Conservation (phyloP, 495 filamentous ascomycete genomes). For the Penicillium silybi region DNA sequence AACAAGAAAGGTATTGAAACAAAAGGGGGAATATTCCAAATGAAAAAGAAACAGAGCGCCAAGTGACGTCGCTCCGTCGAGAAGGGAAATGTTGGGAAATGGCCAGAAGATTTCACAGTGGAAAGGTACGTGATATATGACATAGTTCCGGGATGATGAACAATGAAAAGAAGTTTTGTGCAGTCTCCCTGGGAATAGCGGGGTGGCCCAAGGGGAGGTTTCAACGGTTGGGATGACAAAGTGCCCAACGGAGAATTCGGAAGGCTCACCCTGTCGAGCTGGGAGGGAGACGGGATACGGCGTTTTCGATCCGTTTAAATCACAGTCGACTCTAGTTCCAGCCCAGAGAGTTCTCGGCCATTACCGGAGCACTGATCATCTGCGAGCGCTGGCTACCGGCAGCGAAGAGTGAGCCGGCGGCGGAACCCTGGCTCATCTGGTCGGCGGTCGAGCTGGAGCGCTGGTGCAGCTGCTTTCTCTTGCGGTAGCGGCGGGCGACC, state of each 20-base stretch:
- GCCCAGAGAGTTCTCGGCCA: slow-evolving; percentile 95
- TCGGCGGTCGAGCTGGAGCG: slow-evolving; percentile 62
- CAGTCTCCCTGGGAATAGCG: slow-evolving; percentile 13
- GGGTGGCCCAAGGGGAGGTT: not conserved
- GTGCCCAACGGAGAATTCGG: not conserved
- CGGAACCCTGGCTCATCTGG: slow-evolving; percentile 42
- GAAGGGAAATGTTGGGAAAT: slow-evolving; percentile 19
- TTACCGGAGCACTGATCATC: slow-evolving; percentile 80
- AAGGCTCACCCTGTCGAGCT: not conserved
- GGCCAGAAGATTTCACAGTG: slow-evolving; percentile 29
- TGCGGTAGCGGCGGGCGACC: slow-evolving; percentile 88
- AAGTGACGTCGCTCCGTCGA: slow-evolving; percentile 21
- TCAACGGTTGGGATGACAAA: not conserved
- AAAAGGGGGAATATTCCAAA: slow-evolving; percentile 32
- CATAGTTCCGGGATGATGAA: slow-evolving; percentile 26
- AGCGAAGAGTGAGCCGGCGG: slow-evolving; percentile 30
- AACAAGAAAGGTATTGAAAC: slow-evolving; percentile 20
- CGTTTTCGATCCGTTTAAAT: slow-evolving; percentile 11
- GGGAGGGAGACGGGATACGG: not conserved
- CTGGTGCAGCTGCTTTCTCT: slow-evolving; percentile 73
- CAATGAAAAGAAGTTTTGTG: slow-evolving; percentile 30
- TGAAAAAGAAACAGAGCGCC: slow-evolving; percentile 13
- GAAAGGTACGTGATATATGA: slow-evolving; percentile 28
- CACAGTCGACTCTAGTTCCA: slow-evolving; percentile 72
- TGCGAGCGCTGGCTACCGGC: slow-evolving; percentile 64